phyloP scores from a whole-genome alignment of 768 basidiomycete genomes.

The Chiua virens region DNA sequence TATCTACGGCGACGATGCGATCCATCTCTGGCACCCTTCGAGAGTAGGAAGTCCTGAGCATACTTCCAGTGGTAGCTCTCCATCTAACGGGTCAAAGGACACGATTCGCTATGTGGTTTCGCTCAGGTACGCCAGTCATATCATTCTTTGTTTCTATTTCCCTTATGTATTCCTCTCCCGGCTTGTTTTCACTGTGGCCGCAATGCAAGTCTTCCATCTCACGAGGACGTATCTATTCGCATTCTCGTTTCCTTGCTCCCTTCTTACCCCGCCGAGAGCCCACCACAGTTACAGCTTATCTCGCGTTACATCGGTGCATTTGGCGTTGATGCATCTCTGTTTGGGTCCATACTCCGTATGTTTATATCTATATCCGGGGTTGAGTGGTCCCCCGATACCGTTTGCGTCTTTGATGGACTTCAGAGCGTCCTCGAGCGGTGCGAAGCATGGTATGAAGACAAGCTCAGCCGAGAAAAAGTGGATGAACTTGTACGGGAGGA shows the following conservation, averaged over 20 bases:
- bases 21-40: conserved; percentile 57
- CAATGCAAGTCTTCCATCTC: conserved; percentile 47
- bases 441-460: conserved; percentile 70
- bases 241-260: conserved; percentile 58
- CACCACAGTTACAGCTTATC: conserved; percentile 83
- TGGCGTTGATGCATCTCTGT: conserved; percentile 69
- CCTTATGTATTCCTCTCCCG: background rate
- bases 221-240: conserved; percentile 51
- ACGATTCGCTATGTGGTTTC: conserved; percentile 64
- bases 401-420: conserved; percentile 87
- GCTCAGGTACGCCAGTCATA: conserved; percentile 51
- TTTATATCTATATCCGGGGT: conserved; percentile 77
- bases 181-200: background rate
- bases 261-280: conserved; percentile 62
- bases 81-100: conserved; percentile 24
- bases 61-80: conserved; percentile 2
- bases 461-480: conserved; percentile 52
- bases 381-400: conserved; percentile 71
- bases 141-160: background rate
- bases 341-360: conserved; percentile 75
- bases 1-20: conserved; percentile 72
- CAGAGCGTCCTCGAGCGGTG: conserved; percentile 72
- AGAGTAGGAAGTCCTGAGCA: conserved; percentile 12
- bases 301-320: conserved; percentile 83
- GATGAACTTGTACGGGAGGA: conserved; percentile 60